Evolutionary conservation across 1,284 basidiomycete species (phyloP).

Genomic region (Rhodotorula glutinis): DNA sequence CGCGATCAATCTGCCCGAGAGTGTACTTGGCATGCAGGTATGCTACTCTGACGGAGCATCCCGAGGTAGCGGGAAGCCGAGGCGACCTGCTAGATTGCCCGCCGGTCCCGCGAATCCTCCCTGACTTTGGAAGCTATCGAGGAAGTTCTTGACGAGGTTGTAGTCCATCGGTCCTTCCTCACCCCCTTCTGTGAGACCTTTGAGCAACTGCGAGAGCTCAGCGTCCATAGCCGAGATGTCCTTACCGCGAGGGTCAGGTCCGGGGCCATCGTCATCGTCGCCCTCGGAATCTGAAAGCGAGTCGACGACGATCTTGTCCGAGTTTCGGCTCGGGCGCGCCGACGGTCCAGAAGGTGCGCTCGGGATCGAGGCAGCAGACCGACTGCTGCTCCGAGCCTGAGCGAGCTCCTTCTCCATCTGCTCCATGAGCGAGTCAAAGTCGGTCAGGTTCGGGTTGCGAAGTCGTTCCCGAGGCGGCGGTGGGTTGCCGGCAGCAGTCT

Average conservation of each 20-base stretch:
- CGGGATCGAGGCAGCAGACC: not conserved
- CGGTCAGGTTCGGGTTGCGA: conserved; percentile 67
- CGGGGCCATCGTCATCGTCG: conserved; percentile 7
- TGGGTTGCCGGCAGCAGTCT: conserved; percentile 21
- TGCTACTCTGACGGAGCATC: conserved; percentile 10
- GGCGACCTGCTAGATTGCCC: conserved; percentile 73
- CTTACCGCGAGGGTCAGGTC: conserved; percentile 49
- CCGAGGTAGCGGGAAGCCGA: conserved; percentile 51
- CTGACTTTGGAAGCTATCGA: conserved; percentile 90
- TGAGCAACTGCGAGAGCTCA: conserved; percentile 68
- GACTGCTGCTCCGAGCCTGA: conserved; percentile 5
- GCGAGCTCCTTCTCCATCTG: conserved; percentile 81
- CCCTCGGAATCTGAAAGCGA: conserved; percentile 42
- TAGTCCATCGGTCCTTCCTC: conserved; percentile 66
- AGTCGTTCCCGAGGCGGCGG: conserved; percentile 9
- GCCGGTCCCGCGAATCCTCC: conserved; percentile 82
- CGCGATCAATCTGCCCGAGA: no score
- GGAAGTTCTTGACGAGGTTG: conserved; percentile 86
- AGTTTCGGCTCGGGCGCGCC: not conserved
- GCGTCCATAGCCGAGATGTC: conserved; percentile 73
- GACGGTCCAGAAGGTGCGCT: not conserved
- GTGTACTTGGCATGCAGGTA: no score
- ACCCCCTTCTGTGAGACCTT: conserved; percentile 54
- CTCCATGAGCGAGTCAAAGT: conserved; percentile 90
- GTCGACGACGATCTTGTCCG: conserved; percentile 30